phyloP scores from a whole-genome alignment of 441 rosid genomes.

The Capsella rubella region DNA sequence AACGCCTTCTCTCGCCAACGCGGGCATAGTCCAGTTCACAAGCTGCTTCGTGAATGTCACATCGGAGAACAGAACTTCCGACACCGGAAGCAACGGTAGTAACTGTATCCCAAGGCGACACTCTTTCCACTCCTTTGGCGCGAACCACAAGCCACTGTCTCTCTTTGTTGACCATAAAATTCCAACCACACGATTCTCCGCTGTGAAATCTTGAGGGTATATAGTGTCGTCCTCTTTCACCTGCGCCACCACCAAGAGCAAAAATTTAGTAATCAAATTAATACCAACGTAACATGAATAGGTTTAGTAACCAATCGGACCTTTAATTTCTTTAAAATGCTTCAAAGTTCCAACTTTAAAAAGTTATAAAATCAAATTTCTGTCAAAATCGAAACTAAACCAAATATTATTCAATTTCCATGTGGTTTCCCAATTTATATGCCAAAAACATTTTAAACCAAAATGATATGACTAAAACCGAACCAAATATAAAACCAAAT shows the following conservation, averaged over 20 bases:
- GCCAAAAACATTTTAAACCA: background rate
- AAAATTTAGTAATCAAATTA: background rate
- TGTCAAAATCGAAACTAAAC: background rate
- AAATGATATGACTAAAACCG: background rate
- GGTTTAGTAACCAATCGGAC: no score
- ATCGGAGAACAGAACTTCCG: conserved; percentile 80
- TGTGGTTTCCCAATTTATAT: no score
- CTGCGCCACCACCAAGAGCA: conserved; percentile 79
- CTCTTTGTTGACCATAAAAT: conserved; percentile 94
- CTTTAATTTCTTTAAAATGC: no score
- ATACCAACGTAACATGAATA: background rate
- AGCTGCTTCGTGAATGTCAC: conserved; percentile 64
- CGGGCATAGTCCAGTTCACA: conserved; percentile 86
- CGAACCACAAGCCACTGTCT: conserved; percentile 93
- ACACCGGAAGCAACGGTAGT: conserved; percentile 74
- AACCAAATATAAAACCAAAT: background rate
- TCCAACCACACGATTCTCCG: conserved; percentile 85
- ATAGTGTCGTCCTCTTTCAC: conserved; percentile 63
- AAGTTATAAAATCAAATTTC: no score
- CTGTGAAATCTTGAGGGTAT: conserved; percentile 70
- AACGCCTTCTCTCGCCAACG: conserved; percentile 68
- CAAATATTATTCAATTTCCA: background rate
- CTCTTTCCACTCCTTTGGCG: conserved; percentile 81
- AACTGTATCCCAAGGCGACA: conserved; percentile 94
- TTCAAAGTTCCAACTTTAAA: no score